Conservation (phyloP, 108 stramenopile species). For the Mayamaea pseudoterrestris region DNA sequence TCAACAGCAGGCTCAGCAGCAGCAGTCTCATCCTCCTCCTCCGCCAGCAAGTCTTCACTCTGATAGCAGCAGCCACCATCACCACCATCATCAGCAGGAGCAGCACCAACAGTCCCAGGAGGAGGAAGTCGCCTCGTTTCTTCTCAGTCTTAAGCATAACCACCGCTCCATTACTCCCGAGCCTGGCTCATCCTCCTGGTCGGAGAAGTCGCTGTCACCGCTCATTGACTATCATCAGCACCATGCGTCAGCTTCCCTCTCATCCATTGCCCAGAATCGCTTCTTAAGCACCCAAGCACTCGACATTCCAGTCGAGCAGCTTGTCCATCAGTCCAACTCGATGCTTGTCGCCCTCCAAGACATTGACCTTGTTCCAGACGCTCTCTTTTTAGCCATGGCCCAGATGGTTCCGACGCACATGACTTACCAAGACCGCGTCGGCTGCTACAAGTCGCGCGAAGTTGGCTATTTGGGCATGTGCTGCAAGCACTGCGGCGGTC, state of each 20-base stretch:
- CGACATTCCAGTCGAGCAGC: too few species aligned
- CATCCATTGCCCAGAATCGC: too few species aligned
- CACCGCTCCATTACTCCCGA: conserved; percentile 14
- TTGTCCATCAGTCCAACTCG: too few species aligned
- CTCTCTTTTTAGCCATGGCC: conserved; percentile 61
- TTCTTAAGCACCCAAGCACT: too few species aligned
- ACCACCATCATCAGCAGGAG: too few species aligned
- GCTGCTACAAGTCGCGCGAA: conserved; percentile 51
- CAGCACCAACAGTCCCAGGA: too few species aligned
- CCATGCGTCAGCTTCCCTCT: not conserved
- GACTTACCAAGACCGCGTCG: conserved; percentile 41
- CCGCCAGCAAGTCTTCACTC: too few species aligned
- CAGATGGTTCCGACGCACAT: conserved; percentile 49
- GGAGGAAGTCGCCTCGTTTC: conserved; percentile 4
- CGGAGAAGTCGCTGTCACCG: too few species aligned
- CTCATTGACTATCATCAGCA: too few species aligned
- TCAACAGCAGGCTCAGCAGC: too few species aligned
- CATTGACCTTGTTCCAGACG: conserved; percentile 51
- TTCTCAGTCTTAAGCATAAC: conserved; percentile 15
- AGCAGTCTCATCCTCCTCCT: too few species aligned
- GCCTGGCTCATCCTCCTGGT: not conserved
- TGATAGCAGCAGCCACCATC: too few species aligned
- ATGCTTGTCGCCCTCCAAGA: conserved; percentile 41
- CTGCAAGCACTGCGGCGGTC: conserved; percentile 60
- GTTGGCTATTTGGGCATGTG: conserved; percentile 56